phyloP scores from a whole-genome alignment of 768 basidiomycete genomes.

The Podaxis sp. region DNA sequence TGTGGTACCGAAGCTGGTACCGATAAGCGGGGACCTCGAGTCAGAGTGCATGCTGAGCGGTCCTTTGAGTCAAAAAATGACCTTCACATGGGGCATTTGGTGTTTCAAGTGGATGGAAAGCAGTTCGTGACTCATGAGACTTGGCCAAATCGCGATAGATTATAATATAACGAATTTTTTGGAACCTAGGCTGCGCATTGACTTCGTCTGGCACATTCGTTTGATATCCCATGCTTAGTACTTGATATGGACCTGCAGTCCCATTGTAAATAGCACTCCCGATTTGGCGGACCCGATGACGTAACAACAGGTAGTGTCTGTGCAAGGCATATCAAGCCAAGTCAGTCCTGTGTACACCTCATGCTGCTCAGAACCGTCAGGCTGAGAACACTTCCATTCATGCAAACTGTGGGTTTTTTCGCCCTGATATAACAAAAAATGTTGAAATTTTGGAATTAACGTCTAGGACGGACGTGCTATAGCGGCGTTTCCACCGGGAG shows the following conservation, averaged over 20 bases:
- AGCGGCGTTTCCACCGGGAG: slow-evolving; percentile 8
- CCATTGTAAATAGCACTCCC: background rate
- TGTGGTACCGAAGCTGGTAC: background rate
- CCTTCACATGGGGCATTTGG: background rate
- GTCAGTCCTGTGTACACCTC: background rate
- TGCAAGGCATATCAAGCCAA: background rate
- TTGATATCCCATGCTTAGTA: no score
- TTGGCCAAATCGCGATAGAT: no score
- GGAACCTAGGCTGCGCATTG: no score
- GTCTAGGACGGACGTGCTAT: no score
- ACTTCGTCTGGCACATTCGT: no score
- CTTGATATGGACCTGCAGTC: background rate
- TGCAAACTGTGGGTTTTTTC: background rate
- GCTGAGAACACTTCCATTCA: background rate
- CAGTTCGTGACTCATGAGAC: no score
- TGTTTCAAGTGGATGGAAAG: background rate
- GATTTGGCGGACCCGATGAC: background rate
- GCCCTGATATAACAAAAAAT: background rate
- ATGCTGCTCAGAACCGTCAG: slow-evolving; percentile 1
- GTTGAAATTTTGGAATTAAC: background rate
- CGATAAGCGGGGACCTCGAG: no score
- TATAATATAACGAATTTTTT: no score
- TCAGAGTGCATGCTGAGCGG: no score
- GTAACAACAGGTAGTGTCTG: background rate
- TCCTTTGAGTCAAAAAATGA: background rate